Base-by-base conservation (phyloP, 2,329 filamentous ascomycete genomes). In the Corniculantispora saksenae region DNA sequence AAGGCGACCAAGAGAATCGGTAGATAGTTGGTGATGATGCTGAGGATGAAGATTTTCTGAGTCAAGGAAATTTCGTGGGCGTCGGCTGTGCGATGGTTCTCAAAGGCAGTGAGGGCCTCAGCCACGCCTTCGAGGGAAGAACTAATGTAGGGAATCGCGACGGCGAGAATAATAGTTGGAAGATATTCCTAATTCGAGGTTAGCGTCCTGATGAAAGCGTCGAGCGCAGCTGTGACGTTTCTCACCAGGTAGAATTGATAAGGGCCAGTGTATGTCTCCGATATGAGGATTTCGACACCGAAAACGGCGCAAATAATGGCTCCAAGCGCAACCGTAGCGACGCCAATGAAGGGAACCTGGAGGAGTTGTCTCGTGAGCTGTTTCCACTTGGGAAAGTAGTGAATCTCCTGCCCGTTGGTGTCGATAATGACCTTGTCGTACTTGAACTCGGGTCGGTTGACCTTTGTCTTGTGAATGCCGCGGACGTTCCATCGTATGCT, bases 11-110 rank as follows among this genome's bases (percentile, higher is more conserved):
- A 80, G 67, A 93, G 84, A 54, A 92, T 90, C 0, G 90, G 90
- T 1, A 93, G 82, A 72, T 93, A 94, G 4, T 91, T 91, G 15
- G 90, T 92, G 76, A 93, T 91, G 79, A 93, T 92, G 80, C 91
- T 91, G 73, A 94, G 84, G 40, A 92, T 82, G 66, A 93, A 93
- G 9, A 90, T 84, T 80, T 93, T 93, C 67, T 89, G 86, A 0
- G 89, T 91, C 69, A 91, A 81, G 0, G 90, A 88, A 66, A 87
- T 84, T 67, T 92, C 88, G 71, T 91, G 88, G 23, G 85, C 81
- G 58, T 89, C 88, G 38, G 87, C 82, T 0, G 90, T 93, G 62
- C 91, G 86, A 73, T 93, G 91, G 73, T 93, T 93, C 72, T 93
- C 91, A 70, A 86, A 92, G 19, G 90, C 80, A 13, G 87, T 92